A percentile compares a stretch with the other conserved stretches of the same genome.
phyloP scores from a whole-genome alignment of 768 basidiomycete species.

The Myochromella boudieri region DNA sequence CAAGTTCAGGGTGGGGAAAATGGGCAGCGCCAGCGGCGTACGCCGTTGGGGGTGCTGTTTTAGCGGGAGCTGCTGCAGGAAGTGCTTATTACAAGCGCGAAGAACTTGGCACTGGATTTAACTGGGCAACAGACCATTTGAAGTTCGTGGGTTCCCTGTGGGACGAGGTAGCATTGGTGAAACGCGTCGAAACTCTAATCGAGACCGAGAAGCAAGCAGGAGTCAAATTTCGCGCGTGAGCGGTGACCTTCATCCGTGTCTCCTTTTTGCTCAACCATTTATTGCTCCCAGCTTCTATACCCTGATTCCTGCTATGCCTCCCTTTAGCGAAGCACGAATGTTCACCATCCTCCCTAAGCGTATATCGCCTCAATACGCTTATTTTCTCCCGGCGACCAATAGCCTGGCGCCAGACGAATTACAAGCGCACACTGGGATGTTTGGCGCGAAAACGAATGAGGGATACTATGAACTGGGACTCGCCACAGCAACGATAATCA shows the following conservation, averaged over 20 bases:
- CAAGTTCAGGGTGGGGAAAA: slow-evolving; percentile 50
- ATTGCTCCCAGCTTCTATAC: slow-evolving; percentile 69
- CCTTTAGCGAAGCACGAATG: slow-evolving; percentile 56
- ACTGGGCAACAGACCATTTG: slow-evolving; percentile 86
- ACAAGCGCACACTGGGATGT: slow-evolving; percentile 88
- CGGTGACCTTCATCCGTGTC: slow-evolving; percentile 13
- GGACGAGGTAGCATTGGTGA: slow-evolving; percentile 66
- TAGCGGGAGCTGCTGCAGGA: slow-evolving; percentile 84
- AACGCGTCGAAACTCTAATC: slow-evolving; percentile 62
- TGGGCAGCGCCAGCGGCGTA: slow-evolving; percentile 69
- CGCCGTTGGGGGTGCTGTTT: slow-evolving; percentile 68
- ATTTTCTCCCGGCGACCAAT: slow-evolving; percentile 69
- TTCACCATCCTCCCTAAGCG: slow-evolving; percentile 76
- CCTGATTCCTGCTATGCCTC: slow-evolving; percentile 67
- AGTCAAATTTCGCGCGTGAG: slow-evolving; percentile 74
- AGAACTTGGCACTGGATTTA: slow-evolving; percentile 67
- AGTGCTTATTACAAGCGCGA: slow-evolving; percentile 82
- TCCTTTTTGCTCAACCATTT: too few relatives aligned
- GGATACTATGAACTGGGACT: slow-evolving; percentile 89
- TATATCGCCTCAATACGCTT: slow-evolving; percentile 41
- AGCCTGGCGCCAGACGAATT: slow-evolving; percentile 72
- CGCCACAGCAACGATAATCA: slow-evolving; percentile 57
- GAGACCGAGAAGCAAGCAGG: slow-evolving; percentile 60
- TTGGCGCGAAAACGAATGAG: slow-evolving; percentile 76
- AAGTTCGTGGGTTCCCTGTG: slow-evolving; percentile 85